Base-by-base conservation (phyloP, 2,329 filamentous ascomycete genomes). In the Dichotomopilus funicola region DNA sequence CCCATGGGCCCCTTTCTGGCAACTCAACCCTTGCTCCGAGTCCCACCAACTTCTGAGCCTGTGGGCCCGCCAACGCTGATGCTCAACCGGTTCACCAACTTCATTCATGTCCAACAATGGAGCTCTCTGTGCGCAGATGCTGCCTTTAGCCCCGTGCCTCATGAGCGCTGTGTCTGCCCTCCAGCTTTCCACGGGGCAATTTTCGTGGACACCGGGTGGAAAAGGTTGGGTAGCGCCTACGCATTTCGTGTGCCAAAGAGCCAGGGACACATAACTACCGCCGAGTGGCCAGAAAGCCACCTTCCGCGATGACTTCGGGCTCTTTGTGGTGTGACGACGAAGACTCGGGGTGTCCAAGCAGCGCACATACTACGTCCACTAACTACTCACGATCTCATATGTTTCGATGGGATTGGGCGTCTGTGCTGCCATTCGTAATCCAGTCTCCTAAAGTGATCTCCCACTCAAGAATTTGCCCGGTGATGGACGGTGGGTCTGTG, bases 161-260 rank as follows among this genome's bases (percentile, higher is more conserved):
- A 36, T 35, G 19, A 27, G 19, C 19, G 19, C 19, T 27, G 19
- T 27, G 19, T 27, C 19, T 27, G 19, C 19, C 19, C 48, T 51
- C 36, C 53, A 45, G 47, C 41, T 49, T 31, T 37, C 10, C 42
- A 44, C 42, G 31, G 42, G 37, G 43, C 46, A 27, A 27, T 27
- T 27, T 56, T 53, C 49, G 47, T 33, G 51, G 48, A 52, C 54
- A 49, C 59, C 52, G 54, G 56, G 56, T 60, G 19, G 19, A 27
- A 27, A 27, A 27, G 19, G 19, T 27, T 27, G 19, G 19, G 19
- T 27, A 27, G 19, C 19, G 19, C 19, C 19, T 27, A 50, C 35
- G 13, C 47, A 53, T 52, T 43, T 51, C 47, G 54, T 57, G 51
- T 47, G 37, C 19, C 13, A 35, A 43, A 48, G 41, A 55, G 12